Conservation (phyloP, 176 grass and related monocot genomes). For the sorghum (Sorghum bicolor) region Sorghum_bicolor_NCBIv3 NC_012876.2:64337001-64337500, state of each 20-base stretch:
- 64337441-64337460: neutral
- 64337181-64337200: neutral
- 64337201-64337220: neutral
- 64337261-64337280: neutral
- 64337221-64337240: neutral
- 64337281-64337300: neutral
- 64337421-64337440: neutral
- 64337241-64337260: neutral
- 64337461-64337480: neutral
- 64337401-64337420: neutral
- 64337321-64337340: neutral
- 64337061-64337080: neutral
- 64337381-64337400: neutral
- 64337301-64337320: neutral
- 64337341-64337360: neutral
- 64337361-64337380: constrained; percentile 1
- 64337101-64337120: neutral
- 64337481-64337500: neutral
- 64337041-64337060: neutral
- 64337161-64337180: neutral
- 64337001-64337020: constrained; percentile 10
- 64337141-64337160: constrained; percentile 14
- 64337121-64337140: neutral
- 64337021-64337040: neutral
- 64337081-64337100: constrained; percentile 9